A percentile compares a stretch with the other conserved stretches of the same genome.
These are phyloP conservation scores for Alternaria gaisen DNA, from an alignment of 2,329 filamentous ascomycete species.

Conservation along the genomic window DNA sequence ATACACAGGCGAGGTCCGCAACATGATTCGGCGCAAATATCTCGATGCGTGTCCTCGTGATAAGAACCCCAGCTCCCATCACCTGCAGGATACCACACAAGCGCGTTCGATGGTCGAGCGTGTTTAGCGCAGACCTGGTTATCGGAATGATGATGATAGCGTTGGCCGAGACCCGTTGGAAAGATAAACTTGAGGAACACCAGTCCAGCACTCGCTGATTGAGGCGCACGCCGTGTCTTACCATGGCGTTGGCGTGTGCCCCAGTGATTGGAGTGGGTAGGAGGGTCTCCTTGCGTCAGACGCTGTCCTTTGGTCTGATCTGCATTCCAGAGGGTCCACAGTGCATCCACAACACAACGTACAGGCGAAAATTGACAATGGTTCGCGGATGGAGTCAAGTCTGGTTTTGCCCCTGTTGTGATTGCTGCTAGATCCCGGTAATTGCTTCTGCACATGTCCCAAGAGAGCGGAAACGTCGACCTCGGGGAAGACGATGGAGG, in stretches of 20 bases:
- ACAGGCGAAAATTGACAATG: neutral
- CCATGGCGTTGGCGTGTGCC: slow-evolving; percentile 19
- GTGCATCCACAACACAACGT: neutral
- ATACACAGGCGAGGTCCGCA: slow-evolving; percentile 35
- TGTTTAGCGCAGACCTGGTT: slow-evolving; percentile 36
- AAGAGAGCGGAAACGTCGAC: slow-evolving; percentile 7
- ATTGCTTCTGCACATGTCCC: slow-evolving; percentile 8
- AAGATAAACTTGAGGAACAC: slow-evolving; percentile 28
- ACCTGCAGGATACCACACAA: slow-evolving; percentile 24
- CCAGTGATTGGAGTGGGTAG: slow-evolving; percentile 8
- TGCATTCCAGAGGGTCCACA: slow-evolving; percentile 23
- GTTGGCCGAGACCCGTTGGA: slow-evolving; percentile 18
- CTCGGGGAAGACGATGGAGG: slow-evolving; percentile 42
- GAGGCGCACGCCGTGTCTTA: slow-evolving; percentile 25
- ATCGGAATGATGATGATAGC: slow-evolving; percentile 29
- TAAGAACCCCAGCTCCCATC: slow-evolving; percentile 25
- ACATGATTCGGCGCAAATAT: slow-evolving; percentile 24
- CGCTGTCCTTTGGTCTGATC: slow-evolving; percentile 20
- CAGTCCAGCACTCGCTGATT: slow-evolving; percentile 21
- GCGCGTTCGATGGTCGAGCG: slow-evolving; percentile 23
- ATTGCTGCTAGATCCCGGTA: slow-evolving; percentile 1
- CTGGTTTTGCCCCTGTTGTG: neutral
- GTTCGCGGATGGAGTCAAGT: slow-evolving; percentile 1
- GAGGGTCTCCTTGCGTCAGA: slow-evolving; percentile 21
- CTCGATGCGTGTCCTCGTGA: slow-evolving; percentile 27